Conservation (phyloP, 495 filamentous ascomycete genomes). For the Margaritispora aquatica region DNA sequence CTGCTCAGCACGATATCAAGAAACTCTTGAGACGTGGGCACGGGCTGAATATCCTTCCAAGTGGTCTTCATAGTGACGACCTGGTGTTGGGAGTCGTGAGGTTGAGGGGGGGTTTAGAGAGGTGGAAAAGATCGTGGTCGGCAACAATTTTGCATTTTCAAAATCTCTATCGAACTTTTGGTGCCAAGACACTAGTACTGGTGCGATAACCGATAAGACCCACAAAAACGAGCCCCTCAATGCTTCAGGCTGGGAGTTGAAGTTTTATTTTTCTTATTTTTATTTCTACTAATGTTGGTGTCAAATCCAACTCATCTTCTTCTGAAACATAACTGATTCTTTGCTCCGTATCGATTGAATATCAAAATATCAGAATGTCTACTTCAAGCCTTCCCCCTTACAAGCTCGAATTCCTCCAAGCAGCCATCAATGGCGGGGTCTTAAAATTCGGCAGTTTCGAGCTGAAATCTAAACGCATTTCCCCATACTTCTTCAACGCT, state of each 20-base stretch:
- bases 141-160: constrained; percentile 1
- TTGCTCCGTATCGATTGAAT: neutral
- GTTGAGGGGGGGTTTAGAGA: neutral
- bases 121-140: constrained; percentile 2
- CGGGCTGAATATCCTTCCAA: constrained; percentile 71
- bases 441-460: constrained; percentile 85
- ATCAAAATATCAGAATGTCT: constrained; percentile 17
- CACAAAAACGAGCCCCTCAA: neutral
- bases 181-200: constrained; percentile 10
- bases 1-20: constrained; percentile 92
- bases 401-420: constrained; percentile 62
- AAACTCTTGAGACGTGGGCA: constrained; percentile 92
- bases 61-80: constrained; percentile 38
- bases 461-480: constrained; percentile 86
- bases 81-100: neutral
- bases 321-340: neutral
- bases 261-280: neutral
- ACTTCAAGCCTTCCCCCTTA: constrained; percentile 37
- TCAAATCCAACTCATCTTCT: neutral
- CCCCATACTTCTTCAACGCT: constrained; percentile 98
- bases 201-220: constrained; percentile 14
- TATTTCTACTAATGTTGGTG: neutral
- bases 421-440: constrained; percentile 65
- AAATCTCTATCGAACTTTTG: neutral
- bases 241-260: neutral